These are phyloP conservation scores for Hypoxylon sp. DNA, from an alignment of 2,329 filamentous ascomycete species.

Conservation along the genomic window DNA sequence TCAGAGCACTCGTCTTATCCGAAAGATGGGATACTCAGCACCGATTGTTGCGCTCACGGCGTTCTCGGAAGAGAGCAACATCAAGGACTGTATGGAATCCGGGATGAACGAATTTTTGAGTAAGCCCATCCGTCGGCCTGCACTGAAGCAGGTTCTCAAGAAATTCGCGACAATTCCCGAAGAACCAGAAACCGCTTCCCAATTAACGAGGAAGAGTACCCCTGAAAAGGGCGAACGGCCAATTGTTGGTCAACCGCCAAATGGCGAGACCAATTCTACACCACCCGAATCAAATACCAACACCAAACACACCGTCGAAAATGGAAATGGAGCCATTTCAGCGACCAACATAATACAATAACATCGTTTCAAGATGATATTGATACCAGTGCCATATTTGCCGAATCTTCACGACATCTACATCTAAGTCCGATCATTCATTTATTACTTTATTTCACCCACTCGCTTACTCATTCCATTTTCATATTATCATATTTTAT, in stretches of 20 bases:
- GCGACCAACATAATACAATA: conserved; percentile 17
- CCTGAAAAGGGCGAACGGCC: conserved; percentile 32
- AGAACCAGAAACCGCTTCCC: conserved; percentile 61
- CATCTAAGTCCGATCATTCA: too few species aligned
- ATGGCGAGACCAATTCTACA: conserved; percentile 19
- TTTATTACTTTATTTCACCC: too few species aligned
- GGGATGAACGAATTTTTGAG: conserved; percentile 92
- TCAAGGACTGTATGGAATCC: conserved; percentile 84
- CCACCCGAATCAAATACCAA: conserved; percentile 10
- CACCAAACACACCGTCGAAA: conserved; percentile 15
- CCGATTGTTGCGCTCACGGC: conserved; percentile 92
- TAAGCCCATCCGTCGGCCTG: conserved; percentile 80
- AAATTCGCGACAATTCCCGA: conserved; percentile 85
- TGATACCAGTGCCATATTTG: background rate
- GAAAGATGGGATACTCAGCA: conserved; percentile 83
- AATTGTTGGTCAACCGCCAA: conserved; percentile 17
- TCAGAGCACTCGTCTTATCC: conserved; percentile 84
- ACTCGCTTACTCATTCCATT: too few species aligned
- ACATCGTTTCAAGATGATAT: background rate
- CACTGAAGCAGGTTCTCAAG: conserved; percentile 84
- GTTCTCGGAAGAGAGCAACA: conserved; percentile 89
- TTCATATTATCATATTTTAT: conserved; percentile 5
- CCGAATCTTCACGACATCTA: background rate
- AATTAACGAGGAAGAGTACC: conserved; percentile 44
- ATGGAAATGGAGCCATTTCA: conserved; percentile 25